A percentile compares a stretch with the other conserved stretches of the same genome.
Evolutionary conservation across 1,284 basidiomycete species (phyloP).

Genomic region (Heimioporus punctisporus): DNA sequence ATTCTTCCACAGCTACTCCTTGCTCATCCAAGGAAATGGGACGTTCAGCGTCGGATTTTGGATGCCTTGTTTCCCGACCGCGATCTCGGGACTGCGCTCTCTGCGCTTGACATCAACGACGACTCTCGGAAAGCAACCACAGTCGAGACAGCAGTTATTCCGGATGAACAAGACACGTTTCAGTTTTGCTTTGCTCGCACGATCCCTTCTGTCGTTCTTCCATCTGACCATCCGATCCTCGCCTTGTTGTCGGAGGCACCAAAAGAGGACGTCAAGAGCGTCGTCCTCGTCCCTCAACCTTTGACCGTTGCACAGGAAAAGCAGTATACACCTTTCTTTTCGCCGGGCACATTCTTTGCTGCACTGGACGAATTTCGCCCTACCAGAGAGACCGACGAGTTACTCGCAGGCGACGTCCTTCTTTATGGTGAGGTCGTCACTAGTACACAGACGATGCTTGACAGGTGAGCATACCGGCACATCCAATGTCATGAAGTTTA

Average conservation of each 20-base stretch:
- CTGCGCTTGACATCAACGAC: constrained; percentile 51
- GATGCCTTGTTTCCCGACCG: constrained; percentile 23
- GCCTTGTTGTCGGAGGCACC: constrained; percentile 16
- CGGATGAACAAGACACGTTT: constrained; percentile 66
- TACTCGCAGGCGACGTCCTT: constrained; percentile 76
- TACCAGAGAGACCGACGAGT: constrained; percentile 25
- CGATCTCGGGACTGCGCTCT: constrained; percentile 36
- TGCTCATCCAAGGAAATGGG: constrained; percentile 26
- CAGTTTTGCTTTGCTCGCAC: constrained; percentile 48
- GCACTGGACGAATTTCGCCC: constrained; percentile 34
- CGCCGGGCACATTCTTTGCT: constrained; percentile 51
- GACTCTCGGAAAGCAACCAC: constrained; percentile 13
- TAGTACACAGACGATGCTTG: constrained; percentile 95
- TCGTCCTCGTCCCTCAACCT: constrained; percentile 48
- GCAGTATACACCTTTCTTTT: constrained; percentile 56
- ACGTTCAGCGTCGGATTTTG: constrained; percentile 12
- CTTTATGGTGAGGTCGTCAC: constrained; percentile 92
- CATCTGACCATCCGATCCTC: constrained; percentile 23
- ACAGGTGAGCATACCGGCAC: constrained; percentile 64
- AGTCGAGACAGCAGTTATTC: constrained; percentile 28
- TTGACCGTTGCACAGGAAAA: constrained; percentile 40
- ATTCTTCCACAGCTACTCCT: constrained; percentile 32
- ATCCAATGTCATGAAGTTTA: no score
- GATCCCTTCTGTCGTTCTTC: constrained; percentile 26
- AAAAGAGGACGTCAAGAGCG: constrained; percentile 44